Conservation (phyloP, 1,284 basidiomycete genomes). For the Lignosus rhinocerotis region DNA sequence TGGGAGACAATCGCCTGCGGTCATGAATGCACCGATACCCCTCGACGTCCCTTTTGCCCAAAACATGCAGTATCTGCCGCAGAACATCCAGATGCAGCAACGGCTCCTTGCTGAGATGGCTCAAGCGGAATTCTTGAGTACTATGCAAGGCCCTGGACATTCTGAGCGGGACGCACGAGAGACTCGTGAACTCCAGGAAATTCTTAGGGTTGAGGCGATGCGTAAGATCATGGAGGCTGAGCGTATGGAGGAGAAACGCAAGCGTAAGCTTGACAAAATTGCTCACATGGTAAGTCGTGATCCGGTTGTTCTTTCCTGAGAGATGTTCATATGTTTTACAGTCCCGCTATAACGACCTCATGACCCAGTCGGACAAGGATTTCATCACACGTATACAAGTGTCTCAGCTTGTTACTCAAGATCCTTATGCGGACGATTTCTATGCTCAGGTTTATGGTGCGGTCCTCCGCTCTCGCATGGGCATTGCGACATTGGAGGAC, state of each 20-base stretch:
- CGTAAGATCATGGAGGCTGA: slow-evolving; percentile 87
- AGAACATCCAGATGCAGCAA: slow-evolving; percentile 71
- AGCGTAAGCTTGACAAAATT: slow-evolving; percentile 81
- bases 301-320: too few relatives aligned
- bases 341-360: slow-evolving; percentile 96
- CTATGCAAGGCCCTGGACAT: slow-evolving; percentile 53
- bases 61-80: slow-evolving; percentile 50
- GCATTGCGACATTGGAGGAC: slow-evolving; percentile 67
- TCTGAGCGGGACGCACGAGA: slow-evolving; percentile 27
- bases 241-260: slow-evolving; percentile 79
- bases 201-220: slow-evolving; percentile 75
- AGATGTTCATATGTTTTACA: slow-evolving; percentile 33
- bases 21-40: slow-evolving; percentile 38
- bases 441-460: slow-evolving; percentile 97
- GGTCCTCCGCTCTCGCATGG: slow-evolving; percentile 75
- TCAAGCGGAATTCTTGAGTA: slow-evolving; percentile 64
- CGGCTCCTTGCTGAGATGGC: slow-evolving; percentile 70
- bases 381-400: slow-evolving; percentile 99
- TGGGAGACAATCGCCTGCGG: slow-evolving; percentile 52
- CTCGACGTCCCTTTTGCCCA: slow-evolving; percentile 44
- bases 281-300: slow-evolving; percentile 69
- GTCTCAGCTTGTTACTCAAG: slow-evolving; percentile 93
- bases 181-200: slow-evolving; percentile 59
- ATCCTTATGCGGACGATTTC: slow-evolving; percentile 97
- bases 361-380: slow-evolving; percentile 99